These are phyloP conservation scores for Colletotrichum sansevieriae DNA, from an alignment of 2,329 filamentous ascomycete genomes.

Conservation along the genomic window DNA sequence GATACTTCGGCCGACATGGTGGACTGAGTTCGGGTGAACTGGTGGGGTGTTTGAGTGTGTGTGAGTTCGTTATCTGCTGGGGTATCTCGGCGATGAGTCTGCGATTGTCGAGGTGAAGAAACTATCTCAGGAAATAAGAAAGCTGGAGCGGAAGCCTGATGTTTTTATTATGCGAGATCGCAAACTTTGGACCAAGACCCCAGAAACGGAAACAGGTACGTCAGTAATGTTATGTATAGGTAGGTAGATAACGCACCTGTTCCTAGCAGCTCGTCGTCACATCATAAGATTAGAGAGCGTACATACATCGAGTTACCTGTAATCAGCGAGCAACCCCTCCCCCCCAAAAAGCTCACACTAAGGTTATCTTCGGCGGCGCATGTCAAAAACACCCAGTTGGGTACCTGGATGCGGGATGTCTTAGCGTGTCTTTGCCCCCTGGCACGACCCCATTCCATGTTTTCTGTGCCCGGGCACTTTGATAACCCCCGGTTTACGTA, in stretches of 20 bases:
- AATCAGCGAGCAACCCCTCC: conserved; percentile 11
- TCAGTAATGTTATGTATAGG: conserved; percentile 38
- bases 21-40: neutral
- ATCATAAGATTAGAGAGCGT: conserved; percentile 38
- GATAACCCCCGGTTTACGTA: conserved; percentile 50
- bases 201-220: conserved; percentile 29
- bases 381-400: conserved; percentile 3
- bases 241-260: conserved; percentile 40
- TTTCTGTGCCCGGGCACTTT: neutral
- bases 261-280: conserved; percentile 38
- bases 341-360: conserved; percentile 17
- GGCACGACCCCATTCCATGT: too few relatives aligned
- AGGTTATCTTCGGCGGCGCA: conserved; percentile 27
- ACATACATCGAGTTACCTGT: conserved; percentile 26
- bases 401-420: conserved; percentile 27
- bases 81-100: conserved; percentile 2
- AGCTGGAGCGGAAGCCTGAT: neutral
- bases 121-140: neutral
- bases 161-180: conserved; percentile 24
- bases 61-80: neutral
- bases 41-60: neutral
- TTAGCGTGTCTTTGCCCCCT: neutral
- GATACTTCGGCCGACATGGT: conserved; percentile 64
- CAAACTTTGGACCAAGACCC: conserved; percentile 6
- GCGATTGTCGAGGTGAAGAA: neutral